These are phyloP conservation scores for Hansenula sp. DNA, from an alignment of 1,139 yeast species.

Conservation along the genomic window DNA sequence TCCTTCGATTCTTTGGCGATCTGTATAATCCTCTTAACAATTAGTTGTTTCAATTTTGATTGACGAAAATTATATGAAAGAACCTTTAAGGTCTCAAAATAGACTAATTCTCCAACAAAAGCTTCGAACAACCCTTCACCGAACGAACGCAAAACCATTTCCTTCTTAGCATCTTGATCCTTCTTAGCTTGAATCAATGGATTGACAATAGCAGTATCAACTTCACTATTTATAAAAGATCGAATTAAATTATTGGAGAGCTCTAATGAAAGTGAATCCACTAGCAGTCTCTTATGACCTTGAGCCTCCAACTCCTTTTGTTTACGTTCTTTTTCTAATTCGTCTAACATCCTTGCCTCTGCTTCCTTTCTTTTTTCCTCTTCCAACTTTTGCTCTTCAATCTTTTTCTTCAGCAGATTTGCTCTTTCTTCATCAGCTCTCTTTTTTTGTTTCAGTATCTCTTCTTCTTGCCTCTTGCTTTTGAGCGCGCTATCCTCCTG, in stretches of 20 bases:
- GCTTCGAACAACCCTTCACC: conserved; percentile 52
- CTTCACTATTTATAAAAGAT: conserved; percentile 21
- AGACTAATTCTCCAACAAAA: conserved; percentile 54
- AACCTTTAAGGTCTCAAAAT: conserved; percentile 37
- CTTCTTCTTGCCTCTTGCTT: conserved; percentile 7
- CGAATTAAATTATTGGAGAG: conserved; percentile 15
- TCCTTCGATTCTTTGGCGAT: conserved; percentile 27
- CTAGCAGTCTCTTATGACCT: conserved; percentile 1
- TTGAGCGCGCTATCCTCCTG: too few relatives aligned
- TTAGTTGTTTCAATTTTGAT: conserved; percentile 25
- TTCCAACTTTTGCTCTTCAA: conserved; percentile 6
- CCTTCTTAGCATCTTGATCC: conserved; percentile 28
- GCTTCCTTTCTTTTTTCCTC: conserved; percentile 6
- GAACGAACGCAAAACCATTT: conserved; percentile 33
- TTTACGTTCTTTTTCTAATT: conserved; percentile 10
- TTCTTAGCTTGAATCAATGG: conserved; percentile 33
- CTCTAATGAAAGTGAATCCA: conserved; percentile 3
- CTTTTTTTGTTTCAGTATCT: conserved; percentile 5
- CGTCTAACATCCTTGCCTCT: conserved; percentile 4
- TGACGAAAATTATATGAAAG: conserved; percentile 36
- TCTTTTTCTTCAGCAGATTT: background rate
- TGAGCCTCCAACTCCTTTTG: conserved; percentile 14
- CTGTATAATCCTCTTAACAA: conserved; percentile 25
- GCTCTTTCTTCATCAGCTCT: conserved; percentile 5
- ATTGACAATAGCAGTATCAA: conserved; percentile 28